Conservation (phyloP, 331 rosid species). For the Spiraea crenata region DNA sequence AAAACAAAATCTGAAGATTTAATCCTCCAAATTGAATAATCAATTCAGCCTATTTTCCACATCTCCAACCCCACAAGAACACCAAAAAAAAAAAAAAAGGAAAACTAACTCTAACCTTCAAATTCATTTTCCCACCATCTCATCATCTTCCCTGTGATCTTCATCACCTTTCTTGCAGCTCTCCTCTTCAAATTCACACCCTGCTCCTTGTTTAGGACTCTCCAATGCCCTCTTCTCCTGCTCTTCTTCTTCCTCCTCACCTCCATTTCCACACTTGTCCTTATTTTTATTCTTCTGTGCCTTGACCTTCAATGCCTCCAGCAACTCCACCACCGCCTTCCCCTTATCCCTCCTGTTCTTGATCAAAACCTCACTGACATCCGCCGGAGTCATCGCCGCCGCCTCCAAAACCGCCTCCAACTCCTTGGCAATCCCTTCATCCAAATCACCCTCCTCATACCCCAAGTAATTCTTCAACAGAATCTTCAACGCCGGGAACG, state of each 20-base stretch:
- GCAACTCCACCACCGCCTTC: conserved; percentile 52
- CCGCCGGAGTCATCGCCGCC: conserved; percentile 92
- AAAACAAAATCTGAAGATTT: conserved; percentile 14
- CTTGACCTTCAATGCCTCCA: conserved; percentile 51
- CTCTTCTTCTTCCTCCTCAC: conserved; percentile 53
- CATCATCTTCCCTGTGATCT: conserved; percentile 6
- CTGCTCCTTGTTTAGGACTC: conserved; percentile 49
- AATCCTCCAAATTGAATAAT: conserved; percentile 9
- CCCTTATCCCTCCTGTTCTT: conserved; percentile 65
- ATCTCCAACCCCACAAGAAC: not conserved
- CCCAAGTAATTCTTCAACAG: conserved; percentile 71
- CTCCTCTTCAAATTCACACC: conserved; percentile 32
- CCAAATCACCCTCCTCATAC: conserved; percentile 39
- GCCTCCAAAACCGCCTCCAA: conserved; percentile 49
- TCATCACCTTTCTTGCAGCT: conserved; percentile 37
- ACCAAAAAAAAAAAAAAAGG: not conserved
- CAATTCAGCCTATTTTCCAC: conserved; percentile 31
- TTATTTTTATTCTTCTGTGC: conserved; percentile 48
- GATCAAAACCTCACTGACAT: conserved; percentile 84
- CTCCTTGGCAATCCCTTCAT: conserved; percentile 18
- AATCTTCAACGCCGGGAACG: conserved; percentile 63
- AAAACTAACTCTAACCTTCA: not conserved
- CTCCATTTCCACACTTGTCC: conserved; percentile 16
- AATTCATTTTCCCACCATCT: conserved; percentile 16
- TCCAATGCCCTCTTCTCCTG: conserved; percentile 91